phyloP scores from a whole-genome alignment of 2,329 filamentous ascomycete genomes.

The Microcera coccophila region DNA sequence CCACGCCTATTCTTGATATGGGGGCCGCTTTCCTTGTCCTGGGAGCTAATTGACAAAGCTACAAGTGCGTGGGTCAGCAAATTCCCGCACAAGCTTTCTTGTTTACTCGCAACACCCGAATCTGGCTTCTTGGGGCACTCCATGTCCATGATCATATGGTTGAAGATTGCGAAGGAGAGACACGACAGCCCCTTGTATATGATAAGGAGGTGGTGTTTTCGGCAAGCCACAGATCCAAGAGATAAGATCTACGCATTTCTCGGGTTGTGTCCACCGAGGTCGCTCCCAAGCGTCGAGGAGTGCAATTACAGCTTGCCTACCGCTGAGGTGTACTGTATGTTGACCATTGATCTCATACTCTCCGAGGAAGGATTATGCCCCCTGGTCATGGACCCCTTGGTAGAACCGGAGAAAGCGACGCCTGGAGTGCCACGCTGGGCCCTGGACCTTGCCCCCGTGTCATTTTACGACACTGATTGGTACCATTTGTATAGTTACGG shows the following conservation, averaged over 20 bases:
- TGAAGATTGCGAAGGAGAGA: not conserved
- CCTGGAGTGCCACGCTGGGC: conserved; percentile 12
- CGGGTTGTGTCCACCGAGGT: conserved; percentile 3
- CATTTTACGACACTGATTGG: conserved; percentile 6
- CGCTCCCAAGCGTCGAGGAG: conserved; percentile 4
- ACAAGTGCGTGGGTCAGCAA: conserved; percentile 3
- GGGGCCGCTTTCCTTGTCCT: conserved; percentile 7
- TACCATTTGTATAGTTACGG: conserved; percentile 6
- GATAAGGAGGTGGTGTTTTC: conserved; percentile 6
- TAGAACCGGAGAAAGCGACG: conserved; percentile 9
- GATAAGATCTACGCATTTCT: conserved; percentile 10
- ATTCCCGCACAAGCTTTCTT: not conserved
- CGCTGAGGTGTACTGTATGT: conserved; percentile 6
- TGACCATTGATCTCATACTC: conserved; percentile 12
- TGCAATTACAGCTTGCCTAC: conserved; percentile 8
- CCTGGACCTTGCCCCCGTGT: conserved; percentile 3
- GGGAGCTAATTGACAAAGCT: conserved; percentile 6
- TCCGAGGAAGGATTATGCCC: conserved; percentile 6
- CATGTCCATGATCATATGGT: conserved; percentile 9
- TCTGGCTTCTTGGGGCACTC: not conserved
- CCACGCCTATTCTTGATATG: conserved; percentile 3
- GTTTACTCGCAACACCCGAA: not conserved
- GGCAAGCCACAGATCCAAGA: conserved; percentile 9
- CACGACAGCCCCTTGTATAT: not conserved
- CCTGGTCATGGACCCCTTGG: conserved; percentile 8